Evolutionary conservation across 768 basidiomycete species (phyloP), one percentile per base, ranked within the genome.

Genomic region (Leucosporidium yakuticum): DNA sequence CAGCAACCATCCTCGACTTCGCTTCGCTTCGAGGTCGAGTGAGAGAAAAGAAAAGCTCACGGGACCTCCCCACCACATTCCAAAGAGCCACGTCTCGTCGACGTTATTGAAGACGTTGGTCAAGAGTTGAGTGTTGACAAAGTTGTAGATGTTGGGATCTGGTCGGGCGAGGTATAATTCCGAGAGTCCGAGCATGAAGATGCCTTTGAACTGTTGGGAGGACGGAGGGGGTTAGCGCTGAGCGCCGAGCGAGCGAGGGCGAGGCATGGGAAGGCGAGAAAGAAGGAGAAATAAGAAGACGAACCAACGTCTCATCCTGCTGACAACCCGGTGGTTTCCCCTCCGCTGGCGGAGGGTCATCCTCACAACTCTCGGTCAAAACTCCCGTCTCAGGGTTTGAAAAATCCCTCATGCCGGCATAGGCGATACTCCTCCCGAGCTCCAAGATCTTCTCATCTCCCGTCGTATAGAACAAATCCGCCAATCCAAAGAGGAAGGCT

Each of bases 91-190:
- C 17, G 56, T 44, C 5, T 67, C 62, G 66, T 67, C 66, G 27
- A 67, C 29, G 39, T 67, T 63, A 50, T 67, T 67, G 56, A 58
- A 67, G 1, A 47, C 66, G 57, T 58, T 60, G 27, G 39, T 47
- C 8, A 67, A 56, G 17, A 67, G 66, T 31, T 67, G 66, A 4
- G 66, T 67, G 56, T 67, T 67, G 66, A 67, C 31, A 17, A 51
- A 67, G 56, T 63, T 67, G 66, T 67, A 67, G 49, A 67, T 62
- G 61, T 67, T 67, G 23, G 48, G 55, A 34, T 67, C 66, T 2
- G 66, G 66, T 4, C 66, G 47, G 1, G 66, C 66, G 49, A 67
- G 19, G 50, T 67, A 67, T 4, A 67, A 56, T 50, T 67, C 66
- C 9, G 66, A 8, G 27, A 67, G 48, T 47, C 55, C 66, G 48